Evolutionary conservation across 2,329 filamentous ascomycete species (phyloP).

Genomic region (Exophiala phaeomuriformis): DNA sequence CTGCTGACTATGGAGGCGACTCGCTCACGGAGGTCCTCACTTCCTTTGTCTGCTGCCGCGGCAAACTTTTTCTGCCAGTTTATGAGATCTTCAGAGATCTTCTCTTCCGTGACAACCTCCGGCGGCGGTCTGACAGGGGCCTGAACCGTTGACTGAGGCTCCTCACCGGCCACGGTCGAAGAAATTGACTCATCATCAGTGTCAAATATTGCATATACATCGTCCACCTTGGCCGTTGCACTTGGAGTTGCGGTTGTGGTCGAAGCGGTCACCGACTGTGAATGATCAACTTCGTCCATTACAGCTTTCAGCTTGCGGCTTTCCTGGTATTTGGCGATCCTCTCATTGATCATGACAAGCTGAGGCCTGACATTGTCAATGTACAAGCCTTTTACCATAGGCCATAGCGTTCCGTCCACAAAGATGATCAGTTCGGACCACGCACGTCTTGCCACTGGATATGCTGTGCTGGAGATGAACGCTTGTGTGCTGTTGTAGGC

Average conservation of each 20-base stretch:
- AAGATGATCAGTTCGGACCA: slow-evolving; percentile 65
- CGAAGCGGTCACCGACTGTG: slow-evolving; percentile 27
- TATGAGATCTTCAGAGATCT: slow-evolving; percentile 69
- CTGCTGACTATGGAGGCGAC: slow-evolving; percentile 65
- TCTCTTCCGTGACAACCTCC: slow-evolving; percentile 37
- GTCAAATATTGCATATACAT: slow-evolving; percentile 22
- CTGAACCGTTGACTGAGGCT: slow-evolving; percentile 24
- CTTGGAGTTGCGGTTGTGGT: slow-evolving; percentile 16
- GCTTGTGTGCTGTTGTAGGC: slow-evolving; percentile 60
- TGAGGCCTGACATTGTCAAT: slow-evolving; percentile 92
- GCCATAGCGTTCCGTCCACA: slow-evolving; percentile 70
- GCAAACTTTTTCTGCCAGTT: slow-evolving; percentile 86
- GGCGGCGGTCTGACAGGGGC: slow-evolving; percentile 5
- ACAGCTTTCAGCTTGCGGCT: slow-evolving; percentile 56
- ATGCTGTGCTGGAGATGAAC: slow-evolving; percentile 60
- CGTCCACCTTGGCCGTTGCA: slow-evolving; percentile 9
- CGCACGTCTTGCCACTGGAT: slow-evolving; percentile 65
- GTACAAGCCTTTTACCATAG: slow-evolving; percentile 71
- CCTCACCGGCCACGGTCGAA: slow-evolving; percentile 27
- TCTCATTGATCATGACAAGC: slow-evolving; percentile 81
- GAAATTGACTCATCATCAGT: slow-evolving; percentile 21
- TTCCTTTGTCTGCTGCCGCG: slow-evolving; percentile 74
- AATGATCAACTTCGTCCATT: slow-evolving; percentile 49
- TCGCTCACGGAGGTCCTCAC: slow-evolving; percentile 57
- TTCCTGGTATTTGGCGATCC: slow-evolving; percentile 60